Percentiles rank a stretch among this genome's conserved stretches.
phyloP scores from a whole-genome alignment of 2,329 filamentous ascomycete genomes.

The Calonectria pseudoreteaudii region DNA sequence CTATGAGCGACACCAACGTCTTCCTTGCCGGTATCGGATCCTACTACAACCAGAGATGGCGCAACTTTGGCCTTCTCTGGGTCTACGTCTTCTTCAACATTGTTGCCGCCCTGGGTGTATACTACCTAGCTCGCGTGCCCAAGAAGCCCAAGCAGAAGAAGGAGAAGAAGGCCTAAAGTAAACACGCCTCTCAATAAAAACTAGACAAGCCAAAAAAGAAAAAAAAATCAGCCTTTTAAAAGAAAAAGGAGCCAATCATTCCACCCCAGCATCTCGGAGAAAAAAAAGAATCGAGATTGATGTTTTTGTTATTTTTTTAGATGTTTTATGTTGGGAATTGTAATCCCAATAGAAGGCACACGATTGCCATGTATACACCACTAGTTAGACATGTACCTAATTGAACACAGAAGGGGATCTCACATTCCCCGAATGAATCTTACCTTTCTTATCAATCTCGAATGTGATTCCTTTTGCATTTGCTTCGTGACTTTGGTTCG shows the following conservation, averaged over 20 bases:
- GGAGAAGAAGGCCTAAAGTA: conserved; percentile 37
- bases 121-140: conserved; percentile 66
- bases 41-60: conserved; percentile 71
- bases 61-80: conserved; percentile 76
- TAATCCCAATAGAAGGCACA: conserved; percentile 19
- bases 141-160: conserved; percentile 54
- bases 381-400: conserved; percentile 21
- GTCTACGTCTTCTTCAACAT: conserved; percentile 71
- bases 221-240: not conserved
- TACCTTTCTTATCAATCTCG: not conserved
- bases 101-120: conserved; percentile 64
- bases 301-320: conserved; percentile 15
- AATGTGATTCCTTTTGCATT: not conserved
- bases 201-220: not conserved
- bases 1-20: conserved; percentile 62
- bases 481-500: not conserved
- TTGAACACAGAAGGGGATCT: conserved; percentile 9
- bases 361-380: conserved; percentile 22
- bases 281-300: not conserved
- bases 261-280: not conserved
- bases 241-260: conserved; percentile 4
- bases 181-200: not conserved
- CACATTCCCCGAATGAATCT: conserved; percentile 9
- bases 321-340: conserved; percentile 9
- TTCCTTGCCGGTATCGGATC: conserved; percentile 63